Base-by-base conservation (phyloP, 208 protist species). In the Trypanosoma congolense region DNA sequence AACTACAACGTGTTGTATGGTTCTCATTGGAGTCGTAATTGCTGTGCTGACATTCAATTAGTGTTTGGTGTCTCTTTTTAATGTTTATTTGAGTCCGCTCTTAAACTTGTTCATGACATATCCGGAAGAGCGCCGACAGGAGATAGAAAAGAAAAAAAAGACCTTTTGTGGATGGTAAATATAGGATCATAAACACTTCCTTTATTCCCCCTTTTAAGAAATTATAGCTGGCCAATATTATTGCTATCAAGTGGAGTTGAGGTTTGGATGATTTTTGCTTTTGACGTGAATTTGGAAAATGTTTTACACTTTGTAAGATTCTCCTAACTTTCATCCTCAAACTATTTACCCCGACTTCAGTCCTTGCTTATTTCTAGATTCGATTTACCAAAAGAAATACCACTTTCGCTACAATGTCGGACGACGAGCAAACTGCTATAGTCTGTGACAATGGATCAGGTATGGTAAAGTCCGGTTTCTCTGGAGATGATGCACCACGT, bases 401-500 rank as follows among this genome's bases (percentile, higher is more conserved):
- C 61, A 3, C 25, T 53, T 55, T 21, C 28, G 49, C 47, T 55
- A 77, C 53, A 54, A 92, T 92, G 84, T 56, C 75, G 31, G 79
- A 88, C 47, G 70, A 77, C 16, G 73, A 92, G 45, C 65, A 83
- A 46, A 65, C 73, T 26, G 69, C 86, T 28, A 85, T 90, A 56
- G 86, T 93, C 41, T 86, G 76, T 61, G 86, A 93, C 57, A 94
- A 94, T 65, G 83, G 84, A 4, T 94, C 83, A 40, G 83, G 87
- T 53, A 91, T 95, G 77, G 74, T 87, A 56, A 98, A 98, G 72
- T 93, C 95, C 49, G 94, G 95, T 30, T 98, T 98, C 63, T 95
- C 97, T 18, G 97, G 97, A 28, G 96, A 99, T 62, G 97, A 99
- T 61, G 97, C 96, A 12, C 97, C 97, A 18, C 70, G 93, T 43